Evolutionary conservation across 352 stramenopile genomes (phyloP).

Genomic region (Phytophthora uliginosa): DNA sequence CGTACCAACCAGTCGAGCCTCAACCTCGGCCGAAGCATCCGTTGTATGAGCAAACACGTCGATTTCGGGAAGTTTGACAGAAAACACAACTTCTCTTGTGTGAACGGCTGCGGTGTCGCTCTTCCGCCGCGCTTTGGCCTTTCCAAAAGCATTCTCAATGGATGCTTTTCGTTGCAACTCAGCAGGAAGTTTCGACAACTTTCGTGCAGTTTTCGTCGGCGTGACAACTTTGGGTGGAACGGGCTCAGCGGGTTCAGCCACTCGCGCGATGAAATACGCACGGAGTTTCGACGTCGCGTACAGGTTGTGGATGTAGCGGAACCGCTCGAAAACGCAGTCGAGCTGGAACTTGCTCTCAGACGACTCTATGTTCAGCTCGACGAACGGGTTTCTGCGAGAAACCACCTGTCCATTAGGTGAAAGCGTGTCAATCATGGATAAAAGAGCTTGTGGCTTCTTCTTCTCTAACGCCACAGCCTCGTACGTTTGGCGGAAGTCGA

Average conservation of each 20-base stretch:
- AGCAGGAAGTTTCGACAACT: slow-evolving; percentile 14
- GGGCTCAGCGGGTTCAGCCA: slow-evolving; percentile 1
- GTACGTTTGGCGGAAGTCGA: slow-evolving; percentile 68
- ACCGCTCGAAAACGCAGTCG: slow-evolving; percentile 65
- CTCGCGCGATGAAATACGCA: slow-evolving; percentile 59
- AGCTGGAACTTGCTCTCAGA: slow-evolving; percentile 67
- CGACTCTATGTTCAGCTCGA: slow-evolving; percentile 69
- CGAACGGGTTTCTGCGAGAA: slow-evolving; percentile 37
- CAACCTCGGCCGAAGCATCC: slow-evolving; percentile 70
- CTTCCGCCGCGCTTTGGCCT: slow-evolving; percentile 15
- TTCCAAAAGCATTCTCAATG: slow-evolving; percentile 27
- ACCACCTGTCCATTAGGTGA: slow-evolving; percentile 13
- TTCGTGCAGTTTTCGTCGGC: slow-evolving; percentile 24
- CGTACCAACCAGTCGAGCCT: slow-evolving; percentile 62
- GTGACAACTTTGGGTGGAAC: slow-evolving; percentile 10
- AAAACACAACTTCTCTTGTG: slow-evolving; percentile 54
- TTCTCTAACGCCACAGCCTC: slow-evolving; percentile 17
- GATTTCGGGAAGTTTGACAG: slow-evolving; percentile 66
- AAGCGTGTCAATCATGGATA: slow-evolving; percentile 34
- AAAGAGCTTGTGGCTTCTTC: slow-evolving; percentile 37
- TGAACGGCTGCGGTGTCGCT: slow-evolving; percentile 12
- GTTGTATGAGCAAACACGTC: slow-evolving; percentile 75
- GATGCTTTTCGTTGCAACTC: slow-evolving; percentile 32
- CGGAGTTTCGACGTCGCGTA: slow-evolving; percentile 72
- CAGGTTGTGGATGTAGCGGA: slow-evolving; percentile 81